Evolutionary conservation across 2,329 filamentous ascomycete genomes (phyloP).

Genomic region (Balansia obtecta): DNA sequence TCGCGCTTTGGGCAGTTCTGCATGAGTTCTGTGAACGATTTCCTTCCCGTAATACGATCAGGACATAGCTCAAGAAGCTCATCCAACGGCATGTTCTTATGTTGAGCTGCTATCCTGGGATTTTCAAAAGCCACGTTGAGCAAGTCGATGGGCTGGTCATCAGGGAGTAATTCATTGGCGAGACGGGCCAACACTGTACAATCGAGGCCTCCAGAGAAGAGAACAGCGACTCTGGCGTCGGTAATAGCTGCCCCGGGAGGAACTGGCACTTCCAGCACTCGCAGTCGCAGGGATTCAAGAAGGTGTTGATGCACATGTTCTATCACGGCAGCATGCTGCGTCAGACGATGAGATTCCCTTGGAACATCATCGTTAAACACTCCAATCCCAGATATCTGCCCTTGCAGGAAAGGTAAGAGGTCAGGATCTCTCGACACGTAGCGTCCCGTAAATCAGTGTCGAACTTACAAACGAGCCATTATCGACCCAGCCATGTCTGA

Average conservation of each 20-base stretch:
- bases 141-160: slow-evolving; percentile 62
- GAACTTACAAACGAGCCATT: slow-evolving; percentile 34
- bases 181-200: slow-evolving; percentile 80
- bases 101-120: slow-evolving; percentile 54
- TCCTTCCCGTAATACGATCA: slow-evolving; percentile 76
- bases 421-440: slow-evolving; percentile 7
- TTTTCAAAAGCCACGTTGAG: slow-evolving; percentile 98
- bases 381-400: slow-evolving; percentile 41
- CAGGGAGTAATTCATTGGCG: slow-evolving; percentile 61
- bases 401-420: slow-evolving; percentile 25
- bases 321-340: slow-evolving; percentile 34
- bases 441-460: neutral
- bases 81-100: slow-evolving; percentile 21
- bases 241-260: slow-evolving; percentile 28
- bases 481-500: slow-evolving; percentile 18
- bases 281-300: slow-evolving; percentile 46
- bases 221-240: slow-evolving; percentile 53
- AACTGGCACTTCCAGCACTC: slow-evolving; percentile 53
- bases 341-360: slow-evolving; percentile 14
- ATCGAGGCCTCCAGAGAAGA: slow-evolving; percentile 92
- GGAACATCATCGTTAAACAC: slow-evolving; percentile 37
- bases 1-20: slow-evolving; percentile 52
- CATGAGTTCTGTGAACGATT: slow-evolving; percentile 64
- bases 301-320: slow-evolving; percentile 40
- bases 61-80: slow-evolving; percentile 70